Evolutionary conservation across 2,329 filamentous ascomycete genomes (phyloP).

Genomic region (Lasiodiplodia citricola): DNA sequence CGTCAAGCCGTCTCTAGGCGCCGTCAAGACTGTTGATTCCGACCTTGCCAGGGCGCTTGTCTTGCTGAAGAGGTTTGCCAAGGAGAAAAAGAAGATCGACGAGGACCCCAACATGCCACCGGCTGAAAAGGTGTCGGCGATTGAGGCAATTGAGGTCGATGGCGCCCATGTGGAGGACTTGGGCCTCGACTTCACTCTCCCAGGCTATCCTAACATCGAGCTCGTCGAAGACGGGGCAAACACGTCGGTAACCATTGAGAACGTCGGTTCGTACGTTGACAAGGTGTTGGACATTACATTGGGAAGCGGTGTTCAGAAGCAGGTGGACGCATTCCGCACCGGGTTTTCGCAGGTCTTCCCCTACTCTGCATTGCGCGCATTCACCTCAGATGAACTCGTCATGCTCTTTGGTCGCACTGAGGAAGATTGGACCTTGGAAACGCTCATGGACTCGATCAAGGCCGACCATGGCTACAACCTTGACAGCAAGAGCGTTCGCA

Average conservation of each 20-base stretch:
- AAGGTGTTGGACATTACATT: conserved; percentile 91
- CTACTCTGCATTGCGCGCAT: conserved; percentile 88
- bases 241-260: conserved; percentile 81
- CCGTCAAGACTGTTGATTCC: conserved; percentile 87
- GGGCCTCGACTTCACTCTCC: conserved; percentile 91
- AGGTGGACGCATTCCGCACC: conserved; percentile 86
- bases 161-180: conserved; percentile 83
- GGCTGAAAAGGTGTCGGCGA: conserved; percentile 72
- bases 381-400: conserved; percentile 93
- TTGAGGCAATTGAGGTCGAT: conserved; percentile 74
- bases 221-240: conserved; percentile 77
- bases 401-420: conserved; percentile 91
- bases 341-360: conserved; percentile 98
- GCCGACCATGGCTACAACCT: conserved; percentile 98
- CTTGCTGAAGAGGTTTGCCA: conserved; percentile 83
- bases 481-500: conserved; percentile 94
- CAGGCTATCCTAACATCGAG: conserved; percentile 87
- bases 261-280: conserved; percentile 87
- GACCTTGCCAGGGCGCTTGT: conserved; percentile 84
- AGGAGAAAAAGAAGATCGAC: conserved; percentile 82
- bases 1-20: conserved; percentile 83
- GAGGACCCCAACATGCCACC: conserved; percentile 69
- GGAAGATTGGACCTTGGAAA: conserved; percentile 97
- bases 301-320: conserved; percentile 82
- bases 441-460: conserved; percentile 97